phyloP scores from a whole-genome alignment of 2,329 filamentous ascomycete genomes.

The Ascochyta fabae region DNA sequence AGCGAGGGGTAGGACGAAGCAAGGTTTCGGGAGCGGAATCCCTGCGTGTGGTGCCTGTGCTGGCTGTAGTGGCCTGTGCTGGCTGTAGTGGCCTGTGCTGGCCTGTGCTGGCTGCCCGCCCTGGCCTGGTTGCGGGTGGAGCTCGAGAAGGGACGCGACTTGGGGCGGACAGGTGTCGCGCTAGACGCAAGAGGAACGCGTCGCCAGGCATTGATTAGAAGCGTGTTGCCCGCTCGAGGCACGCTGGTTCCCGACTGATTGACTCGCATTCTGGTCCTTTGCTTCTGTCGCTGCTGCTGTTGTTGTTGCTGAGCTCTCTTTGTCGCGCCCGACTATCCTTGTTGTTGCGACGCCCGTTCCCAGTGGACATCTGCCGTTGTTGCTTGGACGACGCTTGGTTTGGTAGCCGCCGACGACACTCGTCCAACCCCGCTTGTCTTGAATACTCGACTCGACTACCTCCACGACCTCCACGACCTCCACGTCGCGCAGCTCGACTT shows the following conservation, averaged over 20 bases:
- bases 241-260: neutral
- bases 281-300: neutral
- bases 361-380: conserved; percentile 1
- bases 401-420: neutral
- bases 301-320: neutral
- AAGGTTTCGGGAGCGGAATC: conserved; percentile 7
- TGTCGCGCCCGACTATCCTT: neutral
- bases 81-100: too few relatives aligned
- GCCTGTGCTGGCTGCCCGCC: too few relatives aligned
- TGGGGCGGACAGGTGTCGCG: conserved; percentile 1
- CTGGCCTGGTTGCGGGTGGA: too few relatives aligned
- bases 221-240: conserved; percentile 1
- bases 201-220: conserved; percentile 12
- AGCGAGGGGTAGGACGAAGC: conserved; percentile 13
- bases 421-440: conserved; percentile 8
- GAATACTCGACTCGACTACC: neutral
- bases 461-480: neutral
- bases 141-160: neutral
- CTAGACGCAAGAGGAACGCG: conserved; percentile 6
- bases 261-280: neutral
- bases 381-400: conserved; percentile 9
- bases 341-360: neutral
- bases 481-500: neutral
- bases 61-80: too few relatives aligned
- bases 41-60: neutral